These are phyloP conservation scores for Psilocybe subaeruginosa DNA, from an alignment of 768 basidiomycete genomes.

Conservation along the genomic window DNA sequence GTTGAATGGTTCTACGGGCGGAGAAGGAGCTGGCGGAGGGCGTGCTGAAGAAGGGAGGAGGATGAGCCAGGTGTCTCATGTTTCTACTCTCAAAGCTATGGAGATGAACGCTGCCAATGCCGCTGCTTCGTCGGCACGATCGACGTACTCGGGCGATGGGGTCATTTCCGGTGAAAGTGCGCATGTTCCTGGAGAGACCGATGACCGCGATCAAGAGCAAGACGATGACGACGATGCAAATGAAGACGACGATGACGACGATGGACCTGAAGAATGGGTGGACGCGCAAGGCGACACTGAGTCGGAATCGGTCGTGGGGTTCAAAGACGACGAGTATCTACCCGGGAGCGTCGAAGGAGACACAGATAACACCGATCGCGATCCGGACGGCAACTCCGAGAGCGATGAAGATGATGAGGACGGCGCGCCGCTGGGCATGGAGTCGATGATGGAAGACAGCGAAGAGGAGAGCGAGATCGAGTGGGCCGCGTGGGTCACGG, in stretches of 20 bases:
- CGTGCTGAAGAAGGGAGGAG: conserved; percentile 4
- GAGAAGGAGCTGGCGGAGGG: conserved; percentile 15
- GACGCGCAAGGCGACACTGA: not conserved
- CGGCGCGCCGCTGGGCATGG: conserved; percentile 13
- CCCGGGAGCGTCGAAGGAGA: not conserved
- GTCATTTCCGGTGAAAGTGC: not conserved
- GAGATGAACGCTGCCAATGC: conserved; percentile 7
- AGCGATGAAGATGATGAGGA: conserved; percentile 4
- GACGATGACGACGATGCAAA: not conserved
- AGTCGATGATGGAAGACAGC: conserved; percentile 30
- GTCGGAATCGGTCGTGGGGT: conserved; percentile 8
- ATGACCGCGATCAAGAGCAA: not conserved
- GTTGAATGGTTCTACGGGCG: no score
- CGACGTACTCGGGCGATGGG: not conserved
- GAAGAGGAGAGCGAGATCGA: conserved; percentile 57
- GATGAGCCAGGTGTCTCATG: conserved; percentile 9
- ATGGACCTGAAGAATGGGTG: not conserved
- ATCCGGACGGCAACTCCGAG: not conserved
- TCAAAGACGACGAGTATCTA: conserved; percentile 2
- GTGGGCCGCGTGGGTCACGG: conserved; percentile 70
- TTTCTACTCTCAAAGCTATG: conserved; percentile 14
- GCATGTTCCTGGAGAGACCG: not conserved
- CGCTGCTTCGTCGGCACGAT: conserved; percentile 1
- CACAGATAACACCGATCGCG: not conserved
- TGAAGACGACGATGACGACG: conserved; percentile 4